phyloP scores from a whole-genome alignment of 106 monocot species.

The Vanilla planifolia region DNA sequence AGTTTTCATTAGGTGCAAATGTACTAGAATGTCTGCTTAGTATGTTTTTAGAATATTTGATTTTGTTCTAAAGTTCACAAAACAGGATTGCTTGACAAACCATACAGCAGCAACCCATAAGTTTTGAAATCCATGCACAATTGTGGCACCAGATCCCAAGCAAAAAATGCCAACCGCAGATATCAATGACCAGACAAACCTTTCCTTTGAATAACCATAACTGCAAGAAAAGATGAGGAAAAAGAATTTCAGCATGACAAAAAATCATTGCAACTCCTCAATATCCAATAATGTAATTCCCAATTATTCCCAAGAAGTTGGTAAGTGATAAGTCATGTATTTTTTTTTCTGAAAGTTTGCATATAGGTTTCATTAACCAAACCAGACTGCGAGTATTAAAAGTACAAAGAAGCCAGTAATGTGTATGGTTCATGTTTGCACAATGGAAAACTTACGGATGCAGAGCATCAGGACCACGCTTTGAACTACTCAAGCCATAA shows the following conservation, averaged over 20 bases:
- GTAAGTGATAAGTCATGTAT: background rate
- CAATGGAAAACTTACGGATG: slow-evolving; percentile 71
- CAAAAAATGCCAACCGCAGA: slow-evolving; percentile 99
- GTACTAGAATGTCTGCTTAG: no score
- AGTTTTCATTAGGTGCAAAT: no score
- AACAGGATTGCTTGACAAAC: slow-evolving; percentile 1
- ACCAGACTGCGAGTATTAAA: background rate
- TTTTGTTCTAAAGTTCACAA: no score
- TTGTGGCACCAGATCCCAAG: slow-evolving; percentile 96
- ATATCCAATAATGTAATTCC: background rate
- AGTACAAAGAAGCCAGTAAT: background rate
- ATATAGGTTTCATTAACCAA: background rate
- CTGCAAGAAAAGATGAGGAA: slow-evolving; percentile 31
- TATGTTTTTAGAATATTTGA: no score
- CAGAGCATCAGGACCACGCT: slow-evolving; percentile 94
- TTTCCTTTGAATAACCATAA: slow-evolving; percentile 99
- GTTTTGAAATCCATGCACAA: slow-evolving; percentile 95
- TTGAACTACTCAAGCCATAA: slow-evolving; percentile 97
- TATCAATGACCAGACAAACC: slow-evolving; percentile 99
- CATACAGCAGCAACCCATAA: slow-evolving; percentile 77
- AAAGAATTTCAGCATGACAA: slow-evolving; percentile 6
- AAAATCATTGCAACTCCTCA: background rate
- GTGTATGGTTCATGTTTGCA: background rate
- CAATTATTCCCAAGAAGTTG: background rate
- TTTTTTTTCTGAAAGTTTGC: background rate